These are phyloP conservation scores for Arthrobotrys entomopaga DNA, from an alignment of 2,329 filamentous ascomycete genomes.

Conservation along the genomic window DNA sequence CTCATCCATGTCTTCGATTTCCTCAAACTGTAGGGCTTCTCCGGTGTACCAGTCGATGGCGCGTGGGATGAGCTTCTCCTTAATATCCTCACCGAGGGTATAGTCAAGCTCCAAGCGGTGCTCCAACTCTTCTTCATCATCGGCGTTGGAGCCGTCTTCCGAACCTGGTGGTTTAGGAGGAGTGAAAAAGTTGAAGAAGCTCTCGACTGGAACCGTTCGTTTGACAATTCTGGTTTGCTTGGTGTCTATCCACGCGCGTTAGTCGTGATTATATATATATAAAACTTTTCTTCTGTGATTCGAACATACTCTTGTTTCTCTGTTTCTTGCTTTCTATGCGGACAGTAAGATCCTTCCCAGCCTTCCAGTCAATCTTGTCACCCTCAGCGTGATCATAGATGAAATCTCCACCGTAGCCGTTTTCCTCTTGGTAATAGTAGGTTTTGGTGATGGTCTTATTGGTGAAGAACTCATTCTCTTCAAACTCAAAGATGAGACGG, in stretches of 20 bases:
- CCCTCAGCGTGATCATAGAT: conserved; percentile 99
- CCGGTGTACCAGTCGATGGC: conserved; percentile 99
- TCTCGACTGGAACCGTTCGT: conserved; percentile 98
- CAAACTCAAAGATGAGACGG: conserved; percentile 97
- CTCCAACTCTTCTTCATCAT: conserved; percentile 88
- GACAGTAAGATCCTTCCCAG: conserved; percentile 90
- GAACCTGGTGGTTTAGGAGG: conserved; percentile 86
- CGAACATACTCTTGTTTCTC: conserved; percentile 90
- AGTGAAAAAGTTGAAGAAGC: conserved; percentile 99
- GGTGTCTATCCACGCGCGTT: conserved; percentile 73
- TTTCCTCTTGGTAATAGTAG: conserved; percentile 99
- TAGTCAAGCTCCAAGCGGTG: conserved; percentile 98
- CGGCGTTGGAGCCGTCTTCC: conserved; percentile 69
- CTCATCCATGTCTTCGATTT: conserved; percentile 84
- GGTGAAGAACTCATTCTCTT: conserved; percentile 93
- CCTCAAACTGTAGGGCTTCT: conserved; percentile 95
- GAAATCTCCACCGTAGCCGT: conserved; percentile 97
- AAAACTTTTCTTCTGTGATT: background rate
- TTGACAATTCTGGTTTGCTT: conserved; percentile 99
- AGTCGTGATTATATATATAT: conserved; percentile 18
- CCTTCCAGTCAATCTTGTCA: conserved; percentile 97
- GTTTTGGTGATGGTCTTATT: conserved; percentile 98
- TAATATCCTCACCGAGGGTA: conserved; percentile 98
- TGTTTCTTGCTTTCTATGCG: conserved; percentile 99
- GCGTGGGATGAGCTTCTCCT: conserved; percentile 98